Evolutionary conservation across 225 moss, liverwort and hornwort genomes (phyloP).

Genomic region (Bryum argenteum): DNA sequence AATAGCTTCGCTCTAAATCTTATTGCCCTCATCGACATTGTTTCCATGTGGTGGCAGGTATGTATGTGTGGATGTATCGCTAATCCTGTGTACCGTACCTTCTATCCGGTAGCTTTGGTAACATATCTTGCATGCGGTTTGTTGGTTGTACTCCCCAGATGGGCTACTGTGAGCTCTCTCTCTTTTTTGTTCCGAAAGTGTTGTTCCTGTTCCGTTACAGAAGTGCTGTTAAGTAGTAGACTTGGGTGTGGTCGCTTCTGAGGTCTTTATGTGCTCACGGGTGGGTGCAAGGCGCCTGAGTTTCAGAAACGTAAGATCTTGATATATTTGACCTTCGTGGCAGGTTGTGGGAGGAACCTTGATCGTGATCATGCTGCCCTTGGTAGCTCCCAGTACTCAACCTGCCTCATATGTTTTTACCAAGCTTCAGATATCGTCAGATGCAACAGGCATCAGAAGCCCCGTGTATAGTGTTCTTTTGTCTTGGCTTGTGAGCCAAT

Average conservation of each 20-base stretch:
- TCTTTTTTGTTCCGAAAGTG: neutral
- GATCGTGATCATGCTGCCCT: constrained; percentile 75
- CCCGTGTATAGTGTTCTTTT: constrained; percentile 70
- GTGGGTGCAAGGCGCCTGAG: constrained; percentile 24
- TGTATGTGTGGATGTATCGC: constrained; percentile 57
- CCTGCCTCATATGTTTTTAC: constrained; percentile 80
- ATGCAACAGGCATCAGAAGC: constrained; percentile 60
- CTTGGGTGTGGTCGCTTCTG: constrained; percentile 6
- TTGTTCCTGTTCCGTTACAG: neutral
- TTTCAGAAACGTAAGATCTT: constrained; percentile 16
- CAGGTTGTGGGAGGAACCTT: constrained; percentile 77
- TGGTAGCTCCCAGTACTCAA: constrained; percentile 75
- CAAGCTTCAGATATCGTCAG: constrained; percentile 58
- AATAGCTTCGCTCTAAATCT: constrained; percentile 90
- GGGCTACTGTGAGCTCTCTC: neutral
- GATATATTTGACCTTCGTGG: constrained; percentile 1
- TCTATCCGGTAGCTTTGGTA: constrained; percentile 9
- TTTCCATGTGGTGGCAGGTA: constrained; percentile 96
- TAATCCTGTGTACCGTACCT: constrained; percentile 6
- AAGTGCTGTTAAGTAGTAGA: neutral
- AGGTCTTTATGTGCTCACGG: constrained; percentile 29
- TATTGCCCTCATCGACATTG: constrained; percentile 82
- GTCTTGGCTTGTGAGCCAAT: constrained; percentile 88
- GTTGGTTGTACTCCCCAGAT: constrained; percentile 14
- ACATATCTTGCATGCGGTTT: constrained; percentile 1